Percentiles rank a stretch among this genome's conserved stretches.
These are phyloP conservation scores for Friedmanniomyces endolithicus DNA, from an alignment of 495 filamentous ascomycete species.

Conservation along the genomic window DNA sequence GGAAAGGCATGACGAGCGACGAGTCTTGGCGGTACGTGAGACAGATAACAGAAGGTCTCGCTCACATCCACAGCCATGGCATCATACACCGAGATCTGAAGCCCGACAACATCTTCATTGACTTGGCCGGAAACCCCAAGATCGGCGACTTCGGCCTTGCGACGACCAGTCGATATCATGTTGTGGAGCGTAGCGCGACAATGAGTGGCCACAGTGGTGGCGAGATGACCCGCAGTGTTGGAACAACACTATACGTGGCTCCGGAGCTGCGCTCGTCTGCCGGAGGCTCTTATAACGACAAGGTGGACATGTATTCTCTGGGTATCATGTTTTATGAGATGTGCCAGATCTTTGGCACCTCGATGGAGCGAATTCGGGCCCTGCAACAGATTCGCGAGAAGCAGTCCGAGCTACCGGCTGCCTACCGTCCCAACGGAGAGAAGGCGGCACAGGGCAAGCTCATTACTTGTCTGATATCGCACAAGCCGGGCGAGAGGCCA, in stretches of 20 bases:
- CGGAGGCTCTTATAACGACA: constrained; percentile 70
- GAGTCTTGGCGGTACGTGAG: constrained; percentile 83
- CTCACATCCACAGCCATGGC: constrained; percentile 77
- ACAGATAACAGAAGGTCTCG: constrained; percentile 81
- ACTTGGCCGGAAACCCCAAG: constrained; percentile 73
- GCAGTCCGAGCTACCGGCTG: constrained; percentile 53
- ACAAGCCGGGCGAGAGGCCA: constrained; percentile 68
- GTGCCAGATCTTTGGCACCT: constrained; percentile 67
- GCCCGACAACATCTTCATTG: constrained; percentile 95
- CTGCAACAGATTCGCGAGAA: constrained; percentile 57
- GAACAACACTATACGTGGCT: constrained; percentile 90
- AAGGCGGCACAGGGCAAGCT: constrained; percentile 63
- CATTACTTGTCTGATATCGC: constrained; percentile 65
- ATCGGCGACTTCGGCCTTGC: constrained; percentile 96
- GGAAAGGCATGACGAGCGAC: constrained; percentile 57
- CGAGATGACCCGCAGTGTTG: constrained; percentile 72
- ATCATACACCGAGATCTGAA: constrained; percentile 98
- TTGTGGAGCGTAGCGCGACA: constrained; percentile 38
- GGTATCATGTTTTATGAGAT: constrained; percentile 98
- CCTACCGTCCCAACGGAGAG: constrained; percentile 57
- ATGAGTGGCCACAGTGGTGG: constrained; percentile 38
- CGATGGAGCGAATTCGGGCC: constrained; percentile 78
- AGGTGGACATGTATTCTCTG: constrained; percentile 97
- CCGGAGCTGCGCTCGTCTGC: constrained; percentile 70
- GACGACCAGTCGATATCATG: constrained; percentile 59